Conservation (phyloP, 129 eudicot species). For the Calendula officinalis region DNA sequence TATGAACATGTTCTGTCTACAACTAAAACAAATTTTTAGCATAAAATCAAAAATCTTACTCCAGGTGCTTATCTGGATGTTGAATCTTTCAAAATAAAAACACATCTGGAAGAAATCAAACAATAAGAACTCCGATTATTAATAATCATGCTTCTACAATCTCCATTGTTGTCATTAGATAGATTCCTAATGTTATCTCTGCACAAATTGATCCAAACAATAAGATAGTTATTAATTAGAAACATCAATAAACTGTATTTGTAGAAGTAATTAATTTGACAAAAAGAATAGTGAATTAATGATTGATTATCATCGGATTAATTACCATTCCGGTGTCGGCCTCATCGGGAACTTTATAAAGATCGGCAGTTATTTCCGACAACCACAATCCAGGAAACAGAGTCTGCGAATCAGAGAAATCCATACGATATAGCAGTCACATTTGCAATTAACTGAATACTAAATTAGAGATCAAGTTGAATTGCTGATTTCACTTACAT, state of each 20-base stretch:
- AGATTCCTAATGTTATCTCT: slow-evolving; percentile 33
- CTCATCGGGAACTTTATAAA: slow-evolving; percentile 64
- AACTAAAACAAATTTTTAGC: slow-evolving; percentile 29
- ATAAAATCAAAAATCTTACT: slow-evolving; percentile 29
- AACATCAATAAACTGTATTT: too few relatives aligned
- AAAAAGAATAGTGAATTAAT: too few relatives aligned
- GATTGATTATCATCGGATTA: neutral
- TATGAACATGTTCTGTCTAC: slow-evolving; percentile 24
- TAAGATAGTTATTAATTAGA: neutral
- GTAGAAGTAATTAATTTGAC: too few relatives aligned
- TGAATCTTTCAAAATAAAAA: slow-evolving; percentile 12
- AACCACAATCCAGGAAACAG: slow-evolving; percentile 72
- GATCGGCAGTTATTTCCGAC: slow-evolving; percentile 66
- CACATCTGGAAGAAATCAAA: neutral
- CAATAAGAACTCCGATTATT: slow-evolving; percentile 18
- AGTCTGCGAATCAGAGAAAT: slow-evolving; percentile 37
- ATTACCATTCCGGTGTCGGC: slow-evolving; percentile 40
- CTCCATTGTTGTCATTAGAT: slow-evolving; percentile 25
- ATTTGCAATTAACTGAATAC: neutral
- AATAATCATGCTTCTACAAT: slow-evolving; percentile 6
- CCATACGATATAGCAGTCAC: slow-evolving; percentile 15
- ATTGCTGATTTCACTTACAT: slow-evolving; percentile 44
- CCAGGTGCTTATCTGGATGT: slow-evolving; percentile 28
- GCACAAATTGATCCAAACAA: slow-evolving; percentile 14
- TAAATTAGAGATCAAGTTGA: slow-evolving; percentile 11